Evolutionary conservation across 2,329 filamentous ascomycete species (phyloP).

Genomic region (Parastagonospora avenae): DNA sequence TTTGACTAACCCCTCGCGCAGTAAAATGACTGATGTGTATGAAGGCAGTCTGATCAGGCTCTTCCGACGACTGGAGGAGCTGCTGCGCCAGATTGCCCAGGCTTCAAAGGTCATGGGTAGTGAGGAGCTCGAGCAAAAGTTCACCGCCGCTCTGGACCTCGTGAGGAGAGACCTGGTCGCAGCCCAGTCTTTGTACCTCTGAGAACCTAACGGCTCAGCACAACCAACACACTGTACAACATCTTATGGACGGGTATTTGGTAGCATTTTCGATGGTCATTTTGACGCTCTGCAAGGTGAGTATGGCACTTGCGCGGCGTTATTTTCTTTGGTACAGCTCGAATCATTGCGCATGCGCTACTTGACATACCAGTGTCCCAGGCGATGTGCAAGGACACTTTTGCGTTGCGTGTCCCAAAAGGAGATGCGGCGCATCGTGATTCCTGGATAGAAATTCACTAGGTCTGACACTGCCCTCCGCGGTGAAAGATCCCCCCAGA

Average conservation of each 20-base stretch:
- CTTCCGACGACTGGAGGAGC: slow-evolving; percentile 92
- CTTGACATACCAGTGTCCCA: slow-evolving; percentile 19
- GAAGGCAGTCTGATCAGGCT: slow-evolving; percentile 95
- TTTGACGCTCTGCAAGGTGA: slow-evolving; percentile 12
- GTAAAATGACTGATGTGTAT: slow-evolving; percentile 99
- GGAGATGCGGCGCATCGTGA: slow-evolving; percentile 18
- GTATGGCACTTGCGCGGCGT: slow-evolving; percentile 21
- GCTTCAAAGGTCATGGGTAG: slow-evolving; percentile 98
- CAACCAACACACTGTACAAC: slow-evolving; percentile 17
- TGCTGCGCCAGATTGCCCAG: slow-evolving; percentile 92
- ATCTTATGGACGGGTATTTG: slow-evolving; percentile 11
- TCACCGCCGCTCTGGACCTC: slow-evolving; percentile 83
- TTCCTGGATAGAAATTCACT: slow-evolving; percentile 39
- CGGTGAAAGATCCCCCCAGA: slow-evolving; percentile 31
- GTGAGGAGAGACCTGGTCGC: slow-evolving; percentile 93
- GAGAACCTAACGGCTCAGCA: slow-evolving; percentile 4
- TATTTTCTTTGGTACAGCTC: slow-evolving; percentile 16
- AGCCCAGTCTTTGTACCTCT: slow-evolving; percentile 87
- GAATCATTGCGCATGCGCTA: slow-evolving; percentile 13
- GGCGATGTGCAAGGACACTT: slow-evolving; percentile 22
- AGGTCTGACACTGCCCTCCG: slow-evolving; percentile 26
- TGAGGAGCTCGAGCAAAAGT: slow-evolving; percentile 89
- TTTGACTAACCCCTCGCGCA: slow-evolving; percentile 45
- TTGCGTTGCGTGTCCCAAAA: slow-evolving; percentile 16
- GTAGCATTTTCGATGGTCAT: slow-evolving; percentile 11